Evolutionary conservation across 306 rosid genomes (phyloP).

Genomic region (Spatholobus suberectus): DNA sequence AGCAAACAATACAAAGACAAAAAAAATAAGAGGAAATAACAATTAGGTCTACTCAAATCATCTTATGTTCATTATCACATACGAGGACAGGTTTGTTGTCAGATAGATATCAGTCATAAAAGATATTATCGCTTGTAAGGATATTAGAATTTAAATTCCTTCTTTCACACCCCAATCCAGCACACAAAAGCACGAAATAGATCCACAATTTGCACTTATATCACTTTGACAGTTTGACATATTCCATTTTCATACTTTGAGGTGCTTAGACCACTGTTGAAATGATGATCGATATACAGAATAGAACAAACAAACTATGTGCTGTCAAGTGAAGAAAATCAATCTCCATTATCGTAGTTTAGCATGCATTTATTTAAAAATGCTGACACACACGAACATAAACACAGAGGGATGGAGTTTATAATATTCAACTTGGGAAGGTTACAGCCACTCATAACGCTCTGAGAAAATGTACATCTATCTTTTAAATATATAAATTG

Average conservation of each 20-base stretch:
- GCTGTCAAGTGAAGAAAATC: not conserved
- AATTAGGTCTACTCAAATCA: not conserved
- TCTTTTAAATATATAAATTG: not conserved
- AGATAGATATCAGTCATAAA: not conserved
- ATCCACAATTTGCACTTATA: not conserved
- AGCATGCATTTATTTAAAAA: not conserved
- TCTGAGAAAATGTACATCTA: not conserved
- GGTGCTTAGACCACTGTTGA: not conserved
- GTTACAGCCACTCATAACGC: not conserved
- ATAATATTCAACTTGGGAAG: not conserved
- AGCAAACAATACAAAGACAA: not conserved
- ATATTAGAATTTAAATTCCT: not conserved
- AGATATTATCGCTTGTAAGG: not conserved
- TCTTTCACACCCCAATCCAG: not conserved
- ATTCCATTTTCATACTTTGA: not conserved
- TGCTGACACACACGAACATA: not conserved
- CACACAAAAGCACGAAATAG: not conserved
- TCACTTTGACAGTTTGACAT: not conserved
- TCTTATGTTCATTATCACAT: not conserved
- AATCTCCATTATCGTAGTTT: not conserved
- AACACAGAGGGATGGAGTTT: not conserved
- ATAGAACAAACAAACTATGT: not conserved
- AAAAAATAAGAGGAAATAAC: not conserved
- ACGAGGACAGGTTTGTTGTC: not conserved
- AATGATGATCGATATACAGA: not conserved